phyloP scores from a whole-genome alignment of 1,284 basidiomycete genomes.

The Fomitiporia mediterranea region DNA sequence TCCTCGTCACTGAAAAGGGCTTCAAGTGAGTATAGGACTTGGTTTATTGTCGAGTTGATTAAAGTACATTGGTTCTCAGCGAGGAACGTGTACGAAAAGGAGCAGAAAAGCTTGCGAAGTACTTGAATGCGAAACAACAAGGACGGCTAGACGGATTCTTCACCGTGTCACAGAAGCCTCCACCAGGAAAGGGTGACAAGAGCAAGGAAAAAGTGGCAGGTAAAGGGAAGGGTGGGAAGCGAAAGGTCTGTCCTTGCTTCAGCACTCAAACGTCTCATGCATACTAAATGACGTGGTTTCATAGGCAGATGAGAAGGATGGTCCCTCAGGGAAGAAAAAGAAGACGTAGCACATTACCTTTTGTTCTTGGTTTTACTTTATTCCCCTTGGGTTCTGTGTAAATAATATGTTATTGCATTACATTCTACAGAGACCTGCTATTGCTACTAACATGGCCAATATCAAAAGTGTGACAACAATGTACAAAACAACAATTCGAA shows the following conservation, averaged over 20 bases:
- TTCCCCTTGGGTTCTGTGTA: too few species aligned
- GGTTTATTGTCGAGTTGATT: not conserved
- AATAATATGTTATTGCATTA: too few species aligned
- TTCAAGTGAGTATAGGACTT: slow-evolving; percentile 73
- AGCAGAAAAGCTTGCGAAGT: slow-evolving; percentile 88
- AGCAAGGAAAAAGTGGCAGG: slow-evolving; percentile 34
- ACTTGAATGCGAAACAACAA: slow-evolving; percentile 90
- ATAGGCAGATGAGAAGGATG: slow-evolving; percentile 30
- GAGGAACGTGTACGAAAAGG: slow-evolving; percentile 97
- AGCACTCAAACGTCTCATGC: too few species aligned
- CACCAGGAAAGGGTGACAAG: slow-evolving; percentile 36
- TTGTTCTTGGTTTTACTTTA: not conserved
- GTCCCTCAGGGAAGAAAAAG: slow-evolving; percentile 28
- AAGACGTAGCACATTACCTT: slow-evolving; percentile 27
- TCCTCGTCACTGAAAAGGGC: slow-evolving; percentile 92
- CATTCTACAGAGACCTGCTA: too few species aligned
- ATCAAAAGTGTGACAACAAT: not conserved
- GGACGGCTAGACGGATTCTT: slow-evolving; percentile 97
- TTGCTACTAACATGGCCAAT: not conserved
- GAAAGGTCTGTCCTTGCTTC: slow-evolving; percentile 49
- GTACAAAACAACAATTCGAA: too few species aligned
- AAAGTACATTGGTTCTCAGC: slow-evolving; percentile 37
- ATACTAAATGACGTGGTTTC: too few species aligned
- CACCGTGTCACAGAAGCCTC: slow-evolving; percentile 55
- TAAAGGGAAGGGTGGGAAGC: slow-evolving; percentile 49